Evolutionary conservation across 371 early-diverging fungal genomes (phyloP).

Genomic region (Rhizopus sp.): DNA sequence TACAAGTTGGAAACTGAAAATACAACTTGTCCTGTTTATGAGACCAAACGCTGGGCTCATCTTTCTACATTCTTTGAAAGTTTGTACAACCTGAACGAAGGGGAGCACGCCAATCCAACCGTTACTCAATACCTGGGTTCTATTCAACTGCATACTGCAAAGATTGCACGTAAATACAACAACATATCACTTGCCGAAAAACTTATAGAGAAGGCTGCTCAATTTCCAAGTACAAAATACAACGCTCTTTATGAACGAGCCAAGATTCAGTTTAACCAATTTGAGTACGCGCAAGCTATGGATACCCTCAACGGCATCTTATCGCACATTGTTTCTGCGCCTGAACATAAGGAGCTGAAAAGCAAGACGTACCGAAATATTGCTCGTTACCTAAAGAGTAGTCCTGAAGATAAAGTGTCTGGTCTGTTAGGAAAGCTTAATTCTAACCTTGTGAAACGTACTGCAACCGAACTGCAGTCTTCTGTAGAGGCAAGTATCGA

Average conservation of each 20-base stretch:
- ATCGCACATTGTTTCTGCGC: slow-evolving; percentile 6
- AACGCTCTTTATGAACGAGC: slow-evolving; percentile 29
- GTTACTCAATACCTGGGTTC: slow-evolving; percentile 5
- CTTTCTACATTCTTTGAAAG: slow-evolving; percentile 18
- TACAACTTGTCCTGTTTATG: slow-evolving; percentile 10
- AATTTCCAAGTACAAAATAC: slow-evolving; percentile 16
- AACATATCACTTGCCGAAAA: slow-evolving; percentile 25
- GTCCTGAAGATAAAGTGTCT: slow-evolving; percentile 17
- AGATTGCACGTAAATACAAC: slow-evolving; percentile 33
- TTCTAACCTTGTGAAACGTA: slow-evolving; percentile 1
- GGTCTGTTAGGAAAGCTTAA: slow-evolving; percentile 10
- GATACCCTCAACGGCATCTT: slow-evolving; percentile 18
- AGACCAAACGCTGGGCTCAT: slow-evolving; percentile 36
- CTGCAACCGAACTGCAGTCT: slow-evolving; percentile 22
- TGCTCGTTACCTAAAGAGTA: slow-evolving; percentile 28
- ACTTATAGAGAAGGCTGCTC: slow-evolving; percentile 18
- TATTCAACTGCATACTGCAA: slow-evolving; percentile 28
- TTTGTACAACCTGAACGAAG: slow-evolving; percentile 1
- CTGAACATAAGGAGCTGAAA: slow-evolving; percentile 16
- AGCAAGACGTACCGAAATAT: slow-evolving; percentile 33
- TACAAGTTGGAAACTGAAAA: not conserved
- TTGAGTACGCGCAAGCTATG: slow-evolving; percentile 24
- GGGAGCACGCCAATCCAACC: not conserved
- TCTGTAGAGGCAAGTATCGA: slow-evolving; percentile 32
- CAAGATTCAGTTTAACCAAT: slow-evolving; percentile 23